Percentiles rank a stretch among this genome's conserved stretches.
Evolutionary conservation across 176 grass and related monocot species (phyloP).

Genomic region (Musa troglodytarum): DNA sequence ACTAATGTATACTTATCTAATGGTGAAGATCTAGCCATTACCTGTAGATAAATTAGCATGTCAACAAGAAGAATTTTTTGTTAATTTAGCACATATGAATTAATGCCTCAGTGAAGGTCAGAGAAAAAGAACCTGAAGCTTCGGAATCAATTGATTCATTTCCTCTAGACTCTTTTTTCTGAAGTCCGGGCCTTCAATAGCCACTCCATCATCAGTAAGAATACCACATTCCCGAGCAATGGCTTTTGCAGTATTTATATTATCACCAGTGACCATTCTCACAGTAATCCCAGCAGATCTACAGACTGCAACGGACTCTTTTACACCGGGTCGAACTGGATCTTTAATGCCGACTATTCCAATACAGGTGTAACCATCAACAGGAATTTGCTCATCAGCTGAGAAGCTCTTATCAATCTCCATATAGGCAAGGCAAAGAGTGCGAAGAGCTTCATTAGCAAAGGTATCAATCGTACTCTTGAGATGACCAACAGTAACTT

Average conservation of each 20-base stretch:
- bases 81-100: constrained; percentile 9
- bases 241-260: constrained; percentile 88
- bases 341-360: constrained; percentile 94
- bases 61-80: constrained; percentile 13
- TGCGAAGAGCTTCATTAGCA: constrained; percentile 82
- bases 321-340: constrained; percentile 85
- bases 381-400: constrained; percentile 40
- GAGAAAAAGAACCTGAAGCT: constrained; percentile 64
- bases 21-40: constrained; percentile 77
- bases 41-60: constrained; percentile 33
- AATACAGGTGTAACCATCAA: constrained; percentile 76
- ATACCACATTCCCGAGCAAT: constrained; percentile 97
- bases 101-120: constrained; percentile 13
- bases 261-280: constrained; percentile 98
- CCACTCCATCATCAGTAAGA: constrained; percentile 77
- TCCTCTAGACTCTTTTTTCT: constrained; percentile 73
- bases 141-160: constrained; percentile 76
- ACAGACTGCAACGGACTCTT: constrained; percentile 85
- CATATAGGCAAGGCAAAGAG: constrained; percentile 75
- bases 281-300: constrained; percentile 79
- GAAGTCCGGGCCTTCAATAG: constrained; percentile 87
- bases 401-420: constrained; percentile 65
- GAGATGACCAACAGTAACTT: constrained; percentile 43
- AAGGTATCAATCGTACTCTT: constrained; percentile 70
- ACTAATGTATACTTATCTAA: constrained; percentile 78